Conservation (phyloP, 2,329 filamentous ascomycete species). For the Lomentospora prolificans region DNA sequence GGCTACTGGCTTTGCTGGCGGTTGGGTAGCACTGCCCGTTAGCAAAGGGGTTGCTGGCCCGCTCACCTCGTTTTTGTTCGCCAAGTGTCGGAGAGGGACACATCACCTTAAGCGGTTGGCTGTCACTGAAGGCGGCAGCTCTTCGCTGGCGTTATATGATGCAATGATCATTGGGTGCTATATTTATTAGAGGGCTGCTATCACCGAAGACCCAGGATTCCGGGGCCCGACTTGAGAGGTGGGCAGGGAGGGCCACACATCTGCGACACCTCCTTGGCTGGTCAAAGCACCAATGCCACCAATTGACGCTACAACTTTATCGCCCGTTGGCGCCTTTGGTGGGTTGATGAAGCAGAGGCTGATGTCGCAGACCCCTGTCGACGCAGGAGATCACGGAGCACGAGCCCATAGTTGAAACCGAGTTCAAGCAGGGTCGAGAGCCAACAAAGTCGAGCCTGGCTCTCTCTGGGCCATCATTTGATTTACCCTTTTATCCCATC, state of each 20-base stretch:
- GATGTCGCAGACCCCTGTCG: slow-evolving; percentile 3
- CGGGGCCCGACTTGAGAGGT: neutral
- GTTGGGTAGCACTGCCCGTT: neutral
- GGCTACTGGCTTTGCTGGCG: neutral
- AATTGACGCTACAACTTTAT: neutral
- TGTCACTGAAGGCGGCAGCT: neutral
- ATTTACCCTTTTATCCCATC: slow-evolving; percentile 6
- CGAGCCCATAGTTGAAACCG: slow-evolving; percentile 6
- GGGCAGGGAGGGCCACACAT: neutral
- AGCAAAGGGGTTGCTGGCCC: neutral
- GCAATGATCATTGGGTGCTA: neutral
- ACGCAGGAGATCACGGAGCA: slow-evolving; percentile 4
- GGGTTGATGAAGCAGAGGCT: neutral
- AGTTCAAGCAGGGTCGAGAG: neutral
- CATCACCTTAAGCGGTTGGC: slow-evolving; percentile 1
- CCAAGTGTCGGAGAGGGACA: slow-evolving; percentile 3
- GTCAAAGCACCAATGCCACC: neutral
- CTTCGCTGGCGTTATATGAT: neutral
- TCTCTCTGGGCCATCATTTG: neutral
- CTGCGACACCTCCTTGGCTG: neutral
- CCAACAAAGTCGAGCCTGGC: neutral
- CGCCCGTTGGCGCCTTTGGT: neutral
- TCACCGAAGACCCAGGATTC: neutral
- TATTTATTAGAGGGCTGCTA: too few species aligned
- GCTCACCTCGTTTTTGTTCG: neutral